Conservation (phyloP, 2,329 filamentous ascomycete species). For the Scedosporium aurantiacum region DNA sequence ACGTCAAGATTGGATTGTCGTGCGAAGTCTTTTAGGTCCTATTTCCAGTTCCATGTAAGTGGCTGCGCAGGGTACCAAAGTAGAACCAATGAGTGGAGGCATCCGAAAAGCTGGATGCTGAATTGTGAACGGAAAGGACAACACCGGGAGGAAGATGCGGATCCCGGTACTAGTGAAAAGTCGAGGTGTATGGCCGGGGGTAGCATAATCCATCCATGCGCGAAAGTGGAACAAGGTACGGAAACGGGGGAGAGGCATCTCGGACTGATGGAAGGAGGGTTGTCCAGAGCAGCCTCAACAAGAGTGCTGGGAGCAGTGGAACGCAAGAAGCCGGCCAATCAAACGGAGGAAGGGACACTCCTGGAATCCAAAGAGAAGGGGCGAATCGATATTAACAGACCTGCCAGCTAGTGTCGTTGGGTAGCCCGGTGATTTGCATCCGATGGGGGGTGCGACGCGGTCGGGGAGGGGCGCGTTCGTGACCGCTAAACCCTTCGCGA, state of each 20-base stretch:
- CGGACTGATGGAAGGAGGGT: not conserved
- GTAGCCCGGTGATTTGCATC: constrained; percentile 96
- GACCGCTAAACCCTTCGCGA: constrained; percentile 35
- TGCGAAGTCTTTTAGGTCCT: constrained; percentile 99
- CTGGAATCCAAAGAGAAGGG: constrained; percentile 35
- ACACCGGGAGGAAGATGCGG: not conserved
- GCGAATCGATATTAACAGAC: constrained; percentile 68
- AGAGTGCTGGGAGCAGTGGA: not conserved
- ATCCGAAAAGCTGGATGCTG: not conserved
- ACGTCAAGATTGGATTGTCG: constrained; percentile 94
- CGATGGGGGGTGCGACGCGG: constrained; percentile 89
- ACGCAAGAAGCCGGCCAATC: not conserved
- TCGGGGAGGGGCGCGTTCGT: constrained; percentile 52
- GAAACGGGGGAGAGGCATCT: not conserved
- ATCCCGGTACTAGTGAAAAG: not conserved
- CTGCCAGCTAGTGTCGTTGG: constrained; percentile 99
- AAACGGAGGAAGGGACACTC: constrained; percentile 14
- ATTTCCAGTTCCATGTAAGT: constrained; percentile 72
- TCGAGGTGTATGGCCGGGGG: not conserved
- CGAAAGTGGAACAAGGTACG: not conserved
- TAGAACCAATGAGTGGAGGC: not conserved
- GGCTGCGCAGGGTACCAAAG: constrained; percentile 38
- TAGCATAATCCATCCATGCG: not conserved
- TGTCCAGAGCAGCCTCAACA: not conserved
- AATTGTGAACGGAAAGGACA: not conserved